Evolutionary conservation across 768 basidiomycete species (phyloP).

Genomic region (Rhodotorula kratochvilovae): DNA sequence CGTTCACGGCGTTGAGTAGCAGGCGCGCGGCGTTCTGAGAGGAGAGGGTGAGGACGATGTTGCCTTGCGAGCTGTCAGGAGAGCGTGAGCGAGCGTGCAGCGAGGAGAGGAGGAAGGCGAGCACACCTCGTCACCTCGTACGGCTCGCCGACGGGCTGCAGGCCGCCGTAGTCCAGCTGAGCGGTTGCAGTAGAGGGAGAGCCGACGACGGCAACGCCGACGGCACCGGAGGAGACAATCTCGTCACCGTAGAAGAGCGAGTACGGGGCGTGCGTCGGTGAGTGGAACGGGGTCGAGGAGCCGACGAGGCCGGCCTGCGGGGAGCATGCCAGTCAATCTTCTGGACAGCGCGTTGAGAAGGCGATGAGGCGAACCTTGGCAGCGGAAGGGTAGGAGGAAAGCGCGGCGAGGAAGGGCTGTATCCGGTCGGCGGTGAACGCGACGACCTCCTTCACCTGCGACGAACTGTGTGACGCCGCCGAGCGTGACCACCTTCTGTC

Average conservation of each 20-base stretch:
- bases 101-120: background rate
- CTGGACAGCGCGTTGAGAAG: no score
- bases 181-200: background rate
- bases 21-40: conserved; percentile 31
- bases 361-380: background rate
- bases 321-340: background rate
- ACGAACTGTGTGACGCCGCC: background rate
- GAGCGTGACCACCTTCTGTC: no score
- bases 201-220: conserved; percentile 28
- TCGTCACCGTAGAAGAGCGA: conserved; percentile 13
- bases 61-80: conserved; percentile 23
- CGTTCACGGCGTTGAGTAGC: conserved; percentile 27
- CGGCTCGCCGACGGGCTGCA: conserved; percentile 1
- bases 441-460: conserved; percentile 22
- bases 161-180: conserved; percentile 18
- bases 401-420: conserved; percentile 26
- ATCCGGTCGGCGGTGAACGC: conserved; percentile 32
- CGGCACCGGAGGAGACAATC: conserved; percentile 8
- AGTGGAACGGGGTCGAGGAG: conserved; percentile 35
- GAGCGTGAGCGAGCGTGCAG: background rate
- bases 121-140: conserved; percentile 27
- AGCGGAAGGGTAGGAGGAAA: conserved; percentile 7
- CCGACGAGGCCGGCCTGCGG: conserved; percentile 27
- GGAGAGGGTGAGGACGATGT: conserved; percentile 33
- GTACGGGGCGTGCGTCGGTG: conserved; percentile 2